Percentiles rank a stretch among this genome's conserved stretches.
phyloP scores from a whole-genome alignment of 2,329 filamentous ascomycete genomes.

The Esteya vermicola region DNA sequence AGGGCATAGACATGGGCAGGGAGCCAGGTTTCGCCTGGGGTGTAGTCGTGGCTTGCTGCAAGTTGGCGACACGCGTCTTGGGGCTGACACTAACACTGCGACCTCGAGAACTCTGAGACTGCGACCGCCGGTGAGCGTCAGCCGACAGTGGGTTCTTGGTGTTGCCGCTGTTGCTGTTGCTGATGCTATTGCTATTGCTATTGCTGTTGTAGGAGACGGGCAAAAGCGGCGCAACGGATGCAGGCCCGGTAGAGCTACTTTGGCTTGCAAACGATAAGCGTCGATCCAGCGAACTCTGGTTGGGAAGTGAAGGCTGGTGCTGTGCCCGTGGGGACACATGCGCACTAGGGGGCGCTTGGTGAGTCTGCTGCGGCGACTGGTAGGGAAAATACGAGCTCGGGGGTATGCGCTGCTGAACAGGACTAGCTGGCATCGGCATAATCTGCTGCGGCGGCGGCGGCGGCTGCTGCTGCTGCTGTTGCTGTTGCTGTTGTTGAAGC shows the following conservation, averaged over 20 bases:
- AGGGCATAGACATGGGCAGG: background rate
- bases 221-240: too few species aligned
- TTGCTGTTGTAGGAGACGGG: too few species aligned
- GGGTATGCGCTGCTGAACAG: background rate
- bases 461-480: too few species aligned
- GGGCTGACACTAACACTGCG: constrained; percentile 64
- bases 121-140: constrained; percentile 31
- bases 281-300: constrained; percentile 1
- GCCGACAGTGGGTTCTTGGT: constrained; percentile 15
- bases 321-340: background rate
- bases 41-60: constrained; percentile 23
- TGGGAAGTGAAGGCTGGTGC: constrained; percentile 18
- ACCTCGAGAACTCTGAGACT: constrained; percentile 49
- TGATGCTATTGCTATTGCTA: too few species aligned
- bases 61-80: constrained; percentile 49
- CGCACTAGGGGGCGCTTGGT: background rate
- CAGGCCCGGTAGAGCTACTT: too few species aligned
- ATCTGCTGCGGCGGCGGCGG: too few species aligned
- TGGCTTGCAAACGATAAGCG: constrained; percentile 10
- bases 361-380: constrained; percentile 2
- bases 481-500: constrained; percentile 15
- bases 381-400: constrained; percentile 13
- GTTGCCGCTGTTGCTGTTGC: too few species aligned
- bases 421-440: constrained; percentile 9
- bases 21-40: background rate